These are phyloP conservation scores for Thuidium tamariscinum DNA, from an alignment of 225 moss, liverwort and hornwort species.

Conservation along the genomic window DNA sequence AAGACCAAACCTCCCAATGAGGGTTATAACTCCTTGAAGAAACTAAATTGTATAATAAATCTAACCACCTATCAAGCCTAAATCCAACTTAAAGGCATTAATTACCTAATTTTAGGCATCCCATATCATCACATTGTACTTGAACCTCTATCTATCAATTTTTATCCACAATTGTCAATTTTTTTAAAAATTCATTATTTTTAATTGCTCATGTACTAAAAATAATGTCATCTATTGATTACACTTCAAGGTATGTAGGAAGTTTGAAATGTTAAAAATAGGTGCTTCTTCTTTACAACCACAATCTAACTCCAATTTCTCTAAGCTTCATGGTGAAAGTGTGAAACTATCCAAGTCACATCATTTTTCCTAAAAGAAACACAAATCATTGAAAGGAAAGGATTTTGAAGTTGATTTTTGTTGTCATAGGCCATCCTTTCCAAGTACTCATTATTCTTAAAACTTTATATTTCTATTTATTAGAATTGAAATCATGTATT, in stretches of 20 bases:
- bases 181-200: rapidly evolving
- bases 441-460: not conserved
- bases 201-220: not conserved
- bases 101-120: too few relatives aligned
- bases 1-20: too few relatives aligned
- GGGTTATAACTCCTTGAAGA: too few relatives aligned
- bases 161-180: not conserved
- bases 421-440: rapidly evolving
- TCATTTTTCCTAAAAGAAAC: not conserved
- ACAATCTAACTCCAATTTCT: not conserved
- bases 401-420: not conserved
- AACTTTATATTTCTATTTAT: not conserved
- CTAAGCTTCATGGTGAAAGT: rapidly evolving
- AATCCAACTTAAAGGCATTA: too few relatives aligned
- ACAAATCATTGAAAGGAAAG: rapidly evolving
- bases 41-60: too few relatives aligned
- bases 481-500: not conserved
- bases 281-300: not conserved
- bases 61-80: too few relatives aligned
- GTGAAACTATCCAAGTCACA: not conserved
- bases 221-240: not conserved
- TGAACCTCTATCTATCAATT: too few relatives aligned
- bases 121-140: too few relatives aligned
- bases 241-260: rapidly evolving
- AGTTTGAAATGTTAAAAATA: not conserved